These are phyloP conservation scores for Venturia aucupariae DNA, from an alignment of 2,329 filamentous ascomycete genomes.

Conservation along the genomic window DNA sequence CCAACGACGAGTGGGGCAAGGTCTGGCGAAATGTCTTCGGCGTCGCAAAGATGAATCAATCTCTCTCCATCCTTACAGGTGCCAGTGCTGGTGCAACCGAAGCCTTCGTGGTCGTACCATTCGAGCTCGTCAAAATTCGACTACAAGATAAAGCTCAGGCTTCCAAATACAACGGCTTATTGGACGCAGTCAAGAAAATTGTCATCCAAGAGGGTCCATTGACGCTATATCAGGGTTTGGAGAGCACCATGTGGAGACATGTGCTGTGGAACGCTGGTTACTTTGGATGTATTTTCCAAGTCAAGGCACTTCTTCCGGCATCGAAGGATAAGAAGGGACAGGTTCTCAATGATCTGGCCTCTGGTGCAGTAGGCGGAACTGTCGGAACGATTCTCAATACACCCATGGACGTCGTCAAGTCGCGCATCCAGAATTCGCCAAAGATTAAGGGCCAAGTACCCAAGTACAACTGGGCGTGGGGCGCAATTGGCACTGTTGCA, in stretches of 20 bases:
- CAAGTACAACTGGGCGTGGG: slow-evolving; percentile 99
- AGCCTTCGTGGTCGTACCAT: slow-evolving; percentile 92
- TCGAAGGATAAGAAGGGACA: slow-evolving; percentile 72
- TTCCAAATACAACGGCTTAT: slow-evolving; percentile 73
- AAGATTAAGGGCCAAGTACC: slow-evolving; percentile 70
- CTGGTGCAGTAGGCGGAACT: slow-evolving; percentile 81
- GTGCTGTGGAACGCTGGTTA: slow-evolving; percentile 90
- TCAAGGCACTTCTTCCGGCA: slow-evolving; percentile 72
- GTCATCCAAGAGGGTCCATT: slow-evolving; percentile 73
- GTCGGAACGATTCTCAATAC: slow-evolving; percentile 89
- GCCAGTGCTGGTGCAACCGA: slow-evolving; percentile 93
- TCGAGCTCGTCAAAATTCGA: slow-evolving; percentile 97
- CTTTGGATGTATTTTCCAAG: slow-evolving; percentile 98
- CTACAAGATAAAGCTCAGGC: slow-evolving; percentile 92
- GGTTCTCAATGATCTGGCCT: slow-evolving; percentile 79
- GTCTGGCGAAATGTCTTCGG: slow-evolving; percentile 86
- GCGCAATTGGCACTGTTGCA: slow-evolving; percentile 73
- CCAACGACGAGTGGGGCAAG: slow-evolving; percentile 97
- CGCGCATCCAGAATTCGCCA: slow-evolving; percentile 87
- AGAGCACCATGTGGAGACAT: slow-evolving; percentile 95
- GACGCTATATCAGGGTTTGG: slow-evolving; percentile 91
- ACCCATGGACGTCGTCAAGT: slow-evolving; percentile 95
- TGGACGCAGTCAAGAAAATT: slow-evolving; percentile 75
- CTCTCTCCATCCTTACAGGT: slow-evolving; percentile 83
- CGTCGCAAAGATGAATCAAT: slow-evolving; percentile 79